Conservation (phyloP, 2,329 filamentous ascomycete species). For the Neoarthrinium moseri region DNA sequence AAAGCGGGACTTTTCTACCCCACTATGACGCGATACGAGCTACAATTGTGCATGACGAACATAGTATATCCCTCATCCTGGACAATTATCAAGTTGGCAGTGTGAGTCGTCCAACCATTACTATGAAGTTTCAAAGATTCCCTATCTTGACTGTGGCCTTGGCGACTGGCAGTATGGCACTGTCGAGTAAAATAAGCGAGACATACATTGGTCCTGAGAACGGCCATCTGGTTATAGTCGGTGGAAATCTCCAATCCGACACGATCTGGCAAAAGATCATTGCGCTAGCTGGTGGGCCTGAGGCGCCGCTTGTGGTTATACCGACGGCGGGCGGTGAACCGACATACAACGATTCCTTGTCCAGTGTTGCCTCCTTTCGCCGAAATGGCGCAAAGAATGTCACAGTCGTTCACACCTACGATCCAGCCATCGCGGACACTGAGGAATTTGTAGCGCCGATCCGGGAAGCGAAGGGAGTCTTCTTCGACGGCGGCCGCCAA, state of each 20-base stretch:
- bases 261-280: conserved; percentile 29
- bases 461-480: conserved; percentile 21
- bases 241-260: conserved; percentile 27
- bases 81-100: too few species aligned
- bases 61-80: too few species aligned
- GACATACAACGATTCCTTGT: conserved; percentile 25
- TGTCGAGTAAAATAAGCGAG: background rate
- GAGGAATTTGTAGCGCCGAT: conserved; percentile 29
- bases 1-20: too few species aligned
- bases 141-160: background rate
- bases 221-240: conserved; percentile 28
- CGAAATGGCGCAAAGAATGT: conserved; percentile 25
- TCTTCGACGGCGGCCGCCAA: conserved; percentile 30
- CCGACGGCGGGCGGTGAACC: conserved; percentile 27
- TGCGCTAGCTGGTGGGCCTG: conserved; percentile 22
- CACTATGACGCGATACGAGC: too few species aligned
- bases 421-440: conserved; percentile 26
- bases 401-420: conserved; percentile 30
- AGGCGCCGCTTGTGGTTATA: conserved; percentile 27
- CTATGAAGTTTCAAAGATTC: too few species aligned
- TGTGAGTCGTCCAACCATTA: too few species aligned
- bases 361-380: conserved; percentile 23
- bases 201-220: conserved; percentile 24
- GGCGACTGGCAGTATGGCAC: background rate
- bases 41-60: too few species aligned